phyloP scores from a whole-genome alignment of 148 eudicot genomes.

The Suaeda aralocaspica region DNA sequence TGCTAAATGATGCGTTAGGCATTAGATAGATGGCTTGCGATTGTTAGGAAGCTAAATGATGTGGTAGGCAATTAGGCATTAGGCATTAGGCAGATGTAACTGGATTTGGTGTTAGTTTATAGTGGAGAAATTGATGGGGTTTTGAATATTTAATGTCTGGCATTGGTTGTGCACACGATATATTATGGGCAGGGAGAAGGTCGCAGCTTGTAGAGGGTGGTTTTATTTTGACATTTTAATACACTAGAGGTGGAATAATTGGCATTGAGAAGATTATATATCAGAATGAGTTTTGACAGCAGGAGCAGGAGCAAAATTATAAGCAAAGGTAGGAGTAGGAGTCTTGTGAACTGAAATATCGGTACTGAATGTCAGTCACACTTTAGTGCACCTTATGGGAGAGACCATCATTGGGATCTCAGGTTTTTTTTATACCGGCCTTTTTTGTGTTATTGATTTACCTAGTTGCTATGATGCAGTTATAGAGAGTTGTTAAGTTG shows the following conservation, averaged over 20 bases:
- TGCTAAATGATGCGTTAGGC: too few relatives aligned
- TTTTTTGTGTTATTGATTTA: conserved; percentile 10
- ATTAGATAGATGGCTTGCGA: too few relatives aligned
- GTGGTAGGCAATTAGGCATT: conserved; percentile 31
- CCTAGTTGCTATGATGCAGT: not conserved
- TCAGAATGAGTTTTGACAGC: conserved; percentile 53
- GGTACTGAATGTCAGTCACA: conserved; percentile 53
- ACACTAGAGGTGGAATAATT: conserved; percentile 20
- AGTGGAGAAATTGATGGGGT: conserved; percentile 36
- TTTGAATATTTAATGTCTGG: conserved; percentile 41
- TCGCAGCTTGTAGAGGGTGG: conserved; percentile 32
- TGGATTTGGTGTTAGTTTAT: too few relatives aligned
- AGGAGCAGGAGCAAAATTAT: too few relatives aligned
- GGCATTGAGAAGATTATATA: conserved; percentile 26
- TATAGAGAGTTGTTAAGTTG: not conserved
- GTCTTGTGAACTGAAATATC: conserved; percentile 64
- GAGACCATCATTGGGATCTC: conserved; percentile 70
- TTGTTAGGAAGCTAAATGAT: conserved; percentile 18
- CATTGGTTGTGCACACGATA: too few relatives aligned
- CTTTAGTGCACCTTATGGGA: conserved; percentile 75
- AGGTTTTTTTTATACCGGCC: conserved; percentile 55
- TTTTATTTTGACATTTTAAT: conserved; percentile 41
- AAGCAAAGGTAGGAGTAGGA: too few relatives aligned
- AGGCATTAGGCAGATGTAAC: conserved; percentile 26
- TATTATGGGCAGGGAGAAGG: conserved; percentile 66